These are phyloP conservation scores for Carex kokanica DNA, from an alignment of 176 grass and related monocot species.

Conservation along the genomic window DNA sequence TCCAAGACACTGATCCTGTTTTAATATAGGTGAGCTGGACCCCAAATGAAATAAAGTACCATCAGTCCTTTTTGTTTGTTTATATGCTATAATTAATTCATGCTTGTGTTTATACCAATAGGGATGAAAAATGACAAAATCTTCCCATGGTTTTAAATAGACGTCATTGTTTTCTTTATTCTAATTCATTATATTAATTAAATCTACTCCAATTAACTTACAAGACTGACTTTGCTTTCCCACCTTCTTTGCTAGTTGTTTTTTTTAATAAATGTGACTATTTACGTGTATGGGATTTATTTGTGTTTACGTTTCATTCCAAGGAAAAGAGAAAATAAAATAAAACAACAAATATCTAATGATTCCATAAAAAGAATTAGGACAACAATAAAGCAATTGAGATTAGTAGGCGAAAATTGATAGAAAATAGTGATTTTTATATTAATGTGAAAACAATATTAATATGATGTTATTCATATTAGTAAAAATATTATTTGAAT, in stretches of 20 bases:
- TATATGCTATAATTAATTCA: not conserved
- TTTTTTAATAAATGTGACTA: not conserved
- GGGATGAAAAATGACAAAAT: not conserved
- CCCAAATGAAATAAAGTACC: conserved; percentile 6
- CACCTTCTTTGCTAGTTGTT: not conserved
- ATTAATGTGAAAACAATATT: no score
- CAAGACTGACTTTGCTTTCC: not conserved
- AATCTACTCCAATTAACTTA: not conserved
- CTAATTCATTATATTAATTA: not conserved
- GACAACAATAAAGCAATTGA: no score
- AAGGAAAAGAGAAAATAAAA: not conserved
- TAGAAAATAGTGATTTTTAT: no score
- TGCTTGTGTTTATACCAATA: not conserved
- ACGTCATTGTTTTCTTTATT: not conserved
- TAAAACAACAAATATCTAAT: not conserved
- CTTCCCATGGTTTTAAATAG: not conserved
- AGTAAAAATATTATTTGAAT: no score
- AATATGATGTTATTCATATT: no score
- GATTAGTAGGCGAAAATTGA: no score
- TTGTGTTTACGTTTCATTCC: not conserved
- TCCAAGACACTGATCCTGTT: not conserved
- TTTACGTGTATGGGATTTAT: not conserved
- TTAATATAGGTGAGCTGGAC: conserved; percentile 1
- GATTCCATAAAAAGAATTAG: not conserved
- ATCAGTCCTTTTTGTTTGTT: conserved; percentile 2